Conservation (phyloP, 2,329 filamentous ascomycete genomes). For the Boeremia lycopersici region DNA sequence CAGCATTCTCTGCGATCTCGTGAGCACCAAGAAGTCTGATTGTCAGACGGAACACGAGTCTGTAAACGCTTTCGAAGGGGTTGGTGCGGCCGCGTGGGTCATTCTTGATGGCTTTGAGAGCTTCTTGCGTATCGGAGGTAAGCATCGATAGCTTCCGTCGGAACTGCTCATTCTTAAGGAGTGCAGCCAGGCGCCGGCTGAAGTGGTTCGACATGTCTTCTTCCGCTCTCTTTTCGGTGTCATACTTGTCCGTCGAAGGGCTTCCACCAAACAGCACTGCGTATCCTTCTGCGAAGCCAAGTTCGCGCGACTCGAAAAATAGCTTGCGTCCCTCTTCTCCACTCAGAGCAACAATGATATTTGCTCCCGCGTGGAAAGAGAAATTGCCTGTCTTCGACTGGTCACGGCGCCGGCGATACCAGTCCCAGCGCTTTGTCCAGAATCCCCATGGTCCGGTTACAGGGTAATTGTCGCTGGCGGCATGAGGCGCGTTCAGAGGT, state of each 20-base stretch:
- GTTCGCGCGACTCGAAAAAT: conserved; percentile 54
- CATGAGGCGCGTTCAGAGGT: conserved; percentile 29
- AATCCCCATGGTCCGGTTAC: conserved; percentile 54
- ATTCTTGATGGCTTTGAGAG: conserved; percentile 48
- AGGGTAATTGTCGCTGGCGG: conserved; percentile 41
- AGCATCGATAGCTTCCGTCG: conserved; percentile 49
- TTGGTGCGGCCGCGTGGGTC: conserved; percentile 51
- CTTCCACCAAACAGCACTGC: conserved; percentile 36
- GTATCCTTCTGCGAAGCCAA: conserved; percentile 53
- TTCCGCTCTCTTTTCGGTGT: conserved; percentile 15
- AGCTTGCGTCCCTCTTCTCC: conserved; percentile 51
- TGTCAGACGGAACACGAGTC: conserved; percentile 62
- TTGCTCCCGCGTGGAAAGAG: conserved; percentile 56
- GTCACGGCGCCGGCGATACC: conserved; percentile 45
- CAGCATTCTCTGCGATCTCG: conserved; percentile 59
- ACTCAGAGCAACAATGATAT: conserved; percentile 54
- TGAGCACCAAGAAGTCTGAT: conserved; percentile 61
- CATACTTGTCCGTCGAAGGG: conserved; percentile 19
- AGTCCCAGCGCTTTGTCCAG: conserved; percentile 56
- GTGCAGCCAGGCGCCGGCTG: conserved; percentile 23
- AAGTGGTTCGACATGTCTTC: conserved; percentile 30
- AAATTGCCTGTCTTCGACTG: conserved; percentile 53
- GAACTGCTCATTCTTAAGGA: conserved; percentile 38
- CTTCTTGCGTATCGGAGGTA: conserved; percentile 47
- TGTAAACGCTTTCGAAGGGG: conserved; percentile 61